A percentile compares a stretch with the other conserved stretches of the same genome.
Conservation (phyloP, 2,329 filamentous ascomycete genomes). For the Colletotrichum sp. region DNA sequence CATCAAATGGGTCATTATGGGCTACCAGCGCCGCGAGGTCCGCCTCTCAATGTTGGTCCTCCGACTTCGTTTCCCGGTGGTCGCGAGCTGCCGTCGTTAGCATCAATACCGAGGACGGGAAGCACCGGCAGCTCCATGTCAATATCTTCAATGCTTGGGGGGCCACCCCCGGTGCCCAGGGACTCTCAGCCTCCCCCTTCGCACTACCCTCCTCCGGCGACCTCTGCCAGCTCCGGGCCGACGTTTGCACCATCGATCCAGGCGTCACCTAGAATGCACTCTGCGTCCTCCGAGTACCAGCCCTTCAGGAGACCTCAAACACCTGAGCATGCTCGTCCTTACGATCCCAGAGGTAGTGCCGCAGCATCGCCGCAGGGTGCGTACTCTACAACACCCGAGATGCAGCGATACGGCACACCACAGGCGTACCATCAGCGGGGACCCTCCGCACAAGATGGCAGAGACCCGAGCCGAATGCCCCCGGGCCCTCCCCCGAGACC, state of each 20-base stretch:
- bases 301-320: slow-evolving; percentile 73
- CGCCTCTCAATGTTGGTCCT: slow-evolving; percentile 46
- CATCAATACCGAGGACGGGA: slow-evolving; percentile 52
- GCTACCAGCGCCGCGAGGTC: slow-evolving; percentile 51
- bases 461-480: slow-evolving; percentile 40
- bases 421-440: slow-evolving; percentile 57
- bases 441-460: slow-evolving; percentile 53
- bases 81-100: slow-evolving; percentile 59
- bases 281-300: slow-evolving; percentile 62
- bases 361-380: slow-evolving; percentile 55
- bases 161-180: slow-evolving; percentile 48
- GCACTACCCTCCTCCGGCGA: slow-evolving; percentile 47
- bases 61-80: slow-evolving; percentile 51
- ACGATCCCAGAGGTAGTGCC: slow-evolving; percentile 51
- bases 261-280: slow-evolving; percentile 61
- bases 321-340: slow-evolving; percentile 69
- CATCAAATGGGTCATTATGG: slow-evolving; percentile 44
- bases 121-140: slow-evolving; percentile 63
- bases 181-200: slow-evolving; percentile 44
- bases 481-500: slow-evolving; percentile 49
- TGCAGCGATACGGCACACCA: slow-evolving; percentile 64
- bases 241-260: slow-evolving; percentile 55
- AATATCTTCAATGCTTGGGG: slow-evolving; percentile 65
- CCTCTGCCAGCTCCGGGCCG: slow-evolving; percentile 43
- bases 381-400: slow-evolving; percentile 63